phyloP scores from a whole-genome alignment of 2,329 filamentous ascomycete genomes.

The Monosporascus sp. region DNA sequence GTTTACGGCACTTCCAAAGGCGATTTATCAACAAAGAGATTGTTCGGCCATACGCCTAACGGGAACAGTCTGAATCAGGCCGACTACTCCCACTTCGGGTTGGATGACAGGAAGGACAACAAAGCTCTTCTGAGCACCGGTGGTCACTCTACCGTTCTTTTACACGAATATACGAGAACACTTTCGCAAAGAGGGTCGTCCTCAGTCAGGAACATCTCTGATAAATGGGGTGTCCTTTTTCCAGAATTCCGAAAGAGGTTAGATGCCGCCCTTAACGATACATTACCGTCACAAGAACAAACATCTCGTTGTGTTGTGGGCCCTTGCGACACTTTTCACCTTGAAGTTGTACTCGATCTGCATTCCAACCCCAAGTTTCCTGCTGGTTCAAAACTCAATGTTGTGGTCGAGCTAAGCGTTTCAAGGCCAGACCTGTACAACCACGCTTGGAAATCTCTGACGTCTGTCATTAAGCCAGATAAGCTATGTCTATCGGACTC shows the following conservation, averaged over 20 bases:
- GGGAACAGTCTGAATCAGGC: conserved; percentile 22
- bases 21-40: conserved; percentile 21
- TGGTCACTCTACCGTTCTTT: conserved; percentile 40
- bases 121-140: conserved; percentile 44
- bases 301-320: conserved; percentile 28
- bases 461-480: conserved; percentile 51
- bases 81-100: conserved; percentile 50
- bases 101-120: conserved; percentile 46
- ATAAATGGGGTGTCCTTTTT: conserved; percentile 54
- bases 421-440: conserved; percentile 48
- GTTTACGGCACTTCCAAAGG: conserved; percentile 28
- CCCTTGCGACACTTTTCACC: conserved; percentile 55
- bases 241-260: conserved; percentile 51
- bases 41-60: conserved; percentile 17
- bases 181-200: conserved; percentile 52
- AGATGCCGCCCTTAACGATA: conserved; percentile 41
- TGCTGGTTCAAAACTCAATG: conserved; percentile 52
- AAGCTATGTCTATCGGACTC: conserved; percentile 43
- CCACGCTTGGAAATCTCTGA: conserved; percentile 57
- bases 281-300: conserved; percentile 26
- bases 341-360: conserved; percentile 56
- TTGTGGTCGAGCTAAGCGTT: conserved; percentile 54
- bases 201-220: conserved; percentile 47
- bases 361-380: conserved; percentile 52
- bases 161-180: conserved; percentile 54